phyloP scores from a whole-genome alignment of 164 flowering plant genomes.

The Akebia trifoliata region DNA sequence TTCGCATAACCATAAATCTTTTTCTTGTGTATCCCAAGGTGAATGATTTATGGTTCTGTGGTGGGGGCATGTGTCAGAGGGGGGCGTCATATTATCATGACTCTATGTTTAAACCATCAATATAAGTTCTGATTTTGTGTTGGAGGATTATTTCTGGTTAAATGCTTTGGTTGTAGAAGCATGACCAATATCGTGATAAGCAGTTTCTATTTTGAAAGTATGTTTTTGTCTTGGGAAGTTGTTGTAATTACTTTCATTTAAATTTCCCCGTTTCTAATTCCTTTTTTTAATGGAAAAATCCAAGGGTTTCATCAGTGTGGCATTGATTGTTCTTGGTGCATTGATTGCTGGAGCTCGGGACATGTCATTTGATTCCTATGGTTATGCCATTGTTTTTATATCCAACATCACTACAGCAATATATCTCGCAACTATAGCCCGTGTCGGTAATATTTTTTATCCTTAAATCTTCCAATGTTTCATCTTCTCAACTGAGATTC shows the following conservation, averaged over 20 bases:
- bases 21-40: no score
- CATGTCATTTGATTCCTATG: constrained; percentile 81
- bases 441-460: constrained; percentile 53
- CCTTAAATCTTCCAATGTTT: not conserved
- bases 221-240: not conserved
- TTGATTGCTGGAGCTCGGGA: constrained; percentile 92
- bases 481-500: constrained; percentile 3
- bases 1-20: no score
- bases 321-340: constrained; percentile 84
- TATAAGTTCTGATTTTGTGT: no score
- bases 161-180: not conserved
- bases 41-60: no score
- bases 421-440: constrained; percentile 90
- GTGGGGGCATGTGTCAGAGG: no score
- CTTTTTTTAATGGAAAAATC: constrained; percentile 30
- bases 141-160: no score
- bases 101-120: no score
- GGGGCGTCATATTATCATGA: no score
- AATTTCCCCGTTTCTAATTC: constrained; percentile 27
- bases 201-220: not conserved
- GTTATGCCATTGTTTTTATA: constrained; percentile 72
- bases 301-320: constrained; percentile 79
- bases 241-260: not conserved
- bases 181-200: not conserved
- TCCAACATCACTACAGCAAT: constrained; percentile 85